These are phyloP conservation scores for Clonostachys rhizophaga DNA, from an alignment of 2,329 filamentous ascomycete genomes.

Conservation along the genomic window DNA sequence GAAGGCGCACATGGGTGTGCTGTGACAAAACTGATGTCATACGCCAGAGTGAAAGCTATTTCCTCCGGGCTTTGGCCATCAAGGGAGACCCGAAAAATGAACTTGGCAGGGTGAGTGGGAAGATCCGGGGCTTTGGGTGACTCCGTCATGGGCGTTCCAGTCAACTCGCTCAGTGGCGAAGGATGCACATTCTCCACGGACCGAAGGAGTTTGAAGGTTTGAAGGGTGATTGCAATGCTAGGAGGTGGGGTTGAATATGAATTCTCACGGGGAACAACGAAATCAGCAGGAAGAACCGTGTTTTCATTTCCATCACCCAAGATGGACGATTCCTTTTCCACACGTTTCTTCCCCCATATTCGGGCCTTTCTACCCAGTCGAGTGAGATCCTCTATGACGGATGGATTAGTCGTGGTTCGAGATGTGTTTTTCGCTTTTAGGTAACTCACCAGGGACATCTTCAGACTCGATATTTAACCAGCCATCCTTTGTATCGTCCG, in stretches of 20 bases:
- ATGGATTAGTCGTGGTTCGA: background rate
- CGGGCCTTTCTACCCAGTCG: constrained; percentile 50
- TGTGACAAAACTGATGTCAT: constrained; percentile 62
- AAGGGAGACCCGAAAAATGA: constrained; percentile 26
- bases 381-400: constrained; percentile 36
- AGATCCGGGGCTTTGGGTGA: constrained; percentile 23
- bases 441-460: constrained; percentile 42
- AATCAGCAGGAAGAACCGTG: constrained; percentile 55
- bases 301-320: constrained; percentile 51
- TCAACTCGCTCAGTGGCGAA: constrained; percentile 35
- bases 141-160: constrained; percentile 30
- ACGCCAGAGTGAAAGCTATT: constrained; percentile 39
- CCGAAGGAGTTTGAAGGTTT: constrained; percentile 42
- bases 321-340: constrained; percentile 57
- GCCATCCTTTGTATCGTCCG: constrained; percentile 47
- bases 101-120: constrained; percentile 23
- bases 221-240: constrained; percentile 41
- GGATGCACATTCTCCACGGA: constrained; percentile 36
- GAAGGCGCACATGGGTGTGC: constrained; percentile 61
- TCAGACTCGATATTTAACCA: constrained; percentile 57
- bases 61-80: constrained; percentile 33
- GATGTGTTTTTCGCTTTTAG: background rate
- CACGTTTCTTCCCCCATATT: constrained; percentile 53
- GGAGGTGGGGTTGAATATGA: constrained; percentile 43
- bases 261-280: constrained; percentile 56